Evolutionary conservation across 805 yeast species (phyloP).

Genomic region (Pichia thaimueangensis): DNA sequence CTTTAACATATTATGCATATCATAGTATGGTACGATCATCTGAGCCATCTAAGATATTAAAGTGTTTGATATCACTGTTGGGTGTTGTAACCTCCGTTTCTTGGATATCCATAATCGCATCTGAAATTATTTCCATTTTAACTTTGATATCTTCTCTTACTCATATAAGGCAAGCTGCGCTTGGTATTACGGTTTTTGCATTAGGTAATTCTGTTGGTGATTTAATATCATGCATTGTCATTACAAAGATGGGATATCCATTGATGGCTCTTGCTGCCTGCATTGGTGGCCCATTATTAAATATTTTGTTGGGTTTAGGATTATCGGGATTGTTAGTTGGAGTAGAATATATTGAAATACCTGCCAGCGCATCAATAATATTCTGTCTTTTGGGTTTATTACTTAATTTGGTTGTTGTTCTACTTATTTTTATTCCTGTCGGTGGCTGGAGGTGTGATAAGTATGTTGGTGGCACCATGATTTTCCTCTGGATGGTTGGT

Average conservation of each 20-base stretch:
- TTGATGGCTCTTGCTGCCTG: slow-evolving; percentile 94
- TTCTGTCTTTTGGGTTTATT: slow-evolving; percentile 38
- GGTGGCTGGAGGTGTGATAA: slow-evolving; percentile 38
- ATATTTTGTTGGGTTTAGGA: slow-evolving; percentile 75
- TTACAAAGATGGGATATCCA: slow-evolving; percentile 76
- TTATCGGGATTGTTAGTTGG: slow-evolving; percentile 53
- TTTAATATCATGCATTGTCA: slow-evolving; percentile 71
- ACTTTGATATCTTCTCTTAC: slow-evolving; percentile 54
- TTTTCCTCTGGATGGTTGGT: slow-evolving; percentile 37
- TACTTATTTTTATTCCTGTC: slow-evolving; percentile 34
- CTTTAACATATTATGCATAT: slow-evolving; percentile 16
- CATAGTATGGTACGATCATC: slow-evolving; percentile 16
- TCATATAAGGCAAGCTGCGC: slow-evolving; percentile 63
- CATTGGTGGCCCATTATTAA: slow-evolving; percentile 85
- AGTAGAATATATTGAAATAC: slow-evolving; percentile 21
- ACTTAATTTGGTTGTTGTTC: slow-evolving; percentile 29
- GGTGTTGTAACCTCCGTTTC: slow-evolving; percentile 67
- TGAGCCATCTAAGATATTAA: slow-evolving; percentile 19
- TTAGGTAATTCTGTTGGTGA: slow-evolving; percentile 93
- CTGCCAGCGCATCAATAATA: slow-evolving; percentile 34
- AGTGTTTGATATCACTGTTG: slow-evolving; percentile 31
- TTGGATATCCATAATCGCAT: slow-evolving; percentile 66
- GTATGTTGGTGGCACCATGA: slow-evolving; percentile 33
- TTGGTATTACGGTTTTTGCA: slow-evolving; percentile 87
- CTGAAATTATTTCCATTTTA: slow-evolving; percentile 60